These are phyloP conservation scores for Graphium sp. DNA, from an alignment of 2,329 filamentous ascomycete species.

Conservation along the genomic window DNA sequence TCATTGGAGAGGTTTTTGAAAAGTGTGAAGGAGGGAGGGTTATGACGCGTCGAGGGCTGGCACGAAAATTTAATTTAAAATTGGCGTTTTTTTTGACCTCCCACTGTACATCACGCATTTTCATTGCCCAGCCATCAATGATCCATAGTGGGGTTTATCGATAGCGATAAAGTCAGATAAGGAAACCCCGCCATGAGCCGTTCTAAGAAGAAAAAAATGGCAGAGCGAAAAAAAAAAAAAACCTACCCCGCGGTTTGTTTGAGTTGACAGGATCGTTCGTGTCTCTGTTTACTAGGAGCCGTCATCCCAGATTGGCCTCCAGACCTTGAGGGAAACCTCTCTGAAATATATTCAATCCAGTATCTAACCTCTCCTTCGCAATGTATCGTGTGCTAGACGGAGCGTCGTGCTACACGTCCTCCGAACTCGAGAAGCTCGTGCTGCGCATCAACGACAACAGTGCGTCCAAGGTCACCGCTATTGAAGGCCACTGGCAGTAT, in stretches of 20 bases:
- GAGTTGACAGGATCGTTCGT: not conserved
- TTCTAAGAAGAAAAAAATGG: too few relatives aligned
- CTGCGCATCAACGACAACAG: constrained; percentile 7
- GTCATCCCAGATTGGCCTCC: not conserved
- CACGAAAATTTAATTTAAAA: too few relatives aligned
- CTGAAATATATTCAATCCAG: not conserved
- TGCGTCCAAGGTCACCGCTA: constrained; percentile 23
- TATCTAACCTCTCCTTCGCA: not conserved
- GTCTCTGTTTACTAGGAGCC: not conserved
- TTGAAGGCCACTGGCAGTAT: constrained; percentile 43
- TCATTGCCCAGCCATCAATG: too few relatives aligned
- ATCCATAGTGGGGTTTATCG: too few relatives aligned
- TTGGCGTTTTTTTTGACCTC: too few relatives aligned
- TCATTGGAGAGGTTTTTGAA: too few relatives aligned
- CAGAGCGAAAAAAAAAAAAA: constrained; percentile 1
- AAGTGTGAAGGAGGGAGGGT: too few relatives aligned
- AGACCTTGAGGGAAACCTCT: not conserved
- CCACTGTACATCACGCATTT: too few relatives aligned
- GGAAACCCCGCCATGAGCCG: too few relatives aligned
- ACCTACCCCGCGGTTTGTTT: constrained; percentile 1
- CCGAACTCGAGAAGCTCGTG: constrained; percentile 1
- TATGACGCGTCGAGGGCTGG: too few relatives aligned
- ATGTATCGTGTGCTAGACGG: not conserved
- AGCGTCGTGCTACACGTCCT: constrained; percentile 1
- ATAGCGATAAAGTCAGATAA: too few relatives aligned